These are phyloP conservation scores for Eimeria maxima DNA, from an alignment of 169 alveolate species.

Conservation along the genomic window DNA sequence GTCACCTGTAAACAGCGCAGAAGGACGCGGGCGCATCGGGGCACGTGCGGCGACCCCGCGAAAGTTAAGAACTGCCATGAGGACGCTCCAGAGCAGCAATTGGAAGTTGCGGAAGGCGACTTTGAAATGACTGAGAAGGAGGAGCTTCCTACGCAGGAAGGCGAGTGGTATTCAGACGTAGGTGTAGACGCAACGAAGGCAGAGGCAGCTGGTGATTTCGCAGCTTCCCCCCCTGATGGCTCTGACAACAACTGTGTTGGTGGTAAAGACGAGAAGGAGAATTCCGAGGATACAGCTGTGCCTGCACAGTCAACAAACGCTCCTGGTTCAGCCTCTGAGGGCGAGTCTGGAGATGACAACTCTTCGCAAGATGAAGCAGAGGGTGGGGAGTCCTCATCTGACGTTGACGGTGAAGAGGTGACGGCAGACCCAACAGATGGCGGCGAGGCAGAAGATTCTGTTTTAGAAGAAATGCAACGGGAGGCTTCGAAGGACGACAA, in stretches of 20 bases:
- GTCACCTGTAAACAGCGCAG: constrained; percentile 26
- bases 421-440: neutral
- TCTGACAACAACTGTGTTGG: neutral
- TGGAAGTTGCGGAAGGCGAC: neutral
- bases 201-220: neutral
- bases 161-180: neutral
- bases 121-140: neutral
- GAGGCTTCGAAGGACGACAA: constrained; percentile 25
- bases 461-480: constrained; percentile 14
- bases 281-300: neutral
- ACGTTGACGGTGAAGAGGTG: neutral
- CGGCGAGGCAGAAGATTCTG: constrained; percentile 18
- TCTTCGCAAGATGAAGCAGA: neutral
- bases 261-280: neutral
- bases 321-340: neutral
- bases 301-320: neutral
- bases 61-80: neutral
- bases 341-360: neutral
- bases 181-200: neutral
- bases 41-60: neutral
- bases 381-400: neutral
- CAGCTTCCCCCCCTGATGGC: neutral
- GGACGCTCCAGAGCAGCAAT: neutral
- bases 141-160: neutral
- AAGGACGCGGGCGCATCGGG: neutral